phyloP scores from a whole-genome alignment of 352 stramenopile genomes.

The Globisporangium orthogonon region DNA sequence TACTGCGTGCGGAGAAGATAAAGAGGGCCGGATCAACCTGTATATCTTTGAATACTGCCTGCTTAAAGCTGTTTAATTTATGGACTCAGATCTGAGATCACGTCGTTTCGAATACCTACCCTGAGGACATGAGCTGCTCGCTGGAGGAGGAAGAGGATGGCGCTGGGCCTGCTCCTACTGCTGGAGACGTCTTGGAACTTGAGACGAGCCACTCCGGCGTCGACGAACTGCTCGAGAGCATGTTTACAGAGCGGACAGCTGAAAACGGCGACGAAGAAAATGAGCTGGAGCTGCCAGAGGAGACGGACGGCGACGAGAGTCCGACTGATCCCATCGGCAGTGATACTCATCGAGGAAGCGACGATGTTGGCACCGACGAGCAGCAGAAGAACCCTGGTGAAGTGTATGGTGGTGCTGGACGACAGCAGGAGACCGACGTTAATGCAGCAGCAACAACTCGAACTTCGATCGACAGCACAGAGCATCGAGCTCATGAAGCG shows the following conservation, averaged over 20 bases:
- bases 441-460: not conserved
- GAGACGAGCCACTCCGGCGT: not conserved
- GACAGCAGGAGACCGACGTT: not conserved
- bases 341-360: not conserved
- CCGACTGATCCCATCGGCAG: not conserved
- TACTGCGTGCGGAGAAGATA: not conserved
- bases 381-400: not conserved
- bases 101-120: no score
- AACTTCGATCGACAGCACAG: not conserved
- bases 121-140: no score
- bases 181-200: not conserved
- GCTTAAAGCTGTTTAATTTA: no score
- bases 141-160: not conserved
- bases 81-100: no score
- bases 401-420: no score
- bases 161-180: not conserved
- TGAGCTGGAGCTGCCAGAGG: not conserved
- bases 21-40: not conserved
- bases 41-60: no score
- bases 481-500: not conserved
- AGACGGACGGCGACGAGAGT: not conserved
- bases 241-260: conserved; percentile 13
- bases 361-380: not conserved
- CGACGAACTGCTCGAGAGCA: conserved; percentile 14
- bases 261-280: not conserved